A percentile compares a stretch with the other conserved stretches of the same genome.
Evolutionary conservation across 352 stramenopile genomes (phyloP).

Genomic region (Aphanomyces stellatus): DNA sequence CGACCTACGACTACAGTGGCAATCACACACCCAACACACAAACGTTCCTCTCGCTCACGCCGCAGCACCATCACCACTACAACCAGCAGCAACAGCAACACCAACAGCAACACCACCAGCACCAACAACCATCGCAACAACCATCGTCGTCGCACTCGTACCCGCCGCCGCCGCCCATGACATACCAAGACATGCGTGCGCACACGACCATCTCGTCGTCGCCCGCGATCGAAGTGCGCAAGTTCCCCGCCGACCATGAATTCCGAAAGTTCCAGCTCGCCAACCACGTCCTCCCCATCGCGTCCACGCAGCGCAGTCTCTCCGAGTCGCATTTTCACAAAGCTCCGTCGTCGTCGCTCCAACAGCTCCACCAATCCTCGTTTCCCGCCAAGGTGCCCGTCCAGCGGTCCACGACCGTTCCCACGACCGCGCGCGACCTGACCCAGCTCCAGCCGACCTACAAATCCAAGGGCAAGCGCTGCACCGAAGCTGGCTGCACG

Average conservation of each 20-base stretch:
- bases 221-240: constrained; percentile 1
- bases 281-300: neutral
- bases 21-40: neutral
- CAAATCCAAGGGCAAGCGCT: constrained; percentile 65
- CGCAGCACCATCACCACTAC: neutral
- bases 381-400: constrained; percentile 17
- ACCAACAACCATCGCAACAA: neutral
- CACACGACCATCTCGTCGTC: neutral
- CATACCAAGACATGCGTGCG: neutral
- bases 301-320: neutral
- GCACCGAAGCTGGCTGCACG: constrained; percentile 45
- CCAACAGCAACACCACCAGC: neutral
- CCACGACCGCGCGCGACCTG: neutral
- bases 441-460: neutral
- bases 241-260: neutral
- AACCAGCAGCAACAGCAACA: neutral
- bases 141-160: too few species aligned
- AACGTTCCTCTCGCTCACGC: neutral
- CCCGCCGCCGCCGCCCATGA: too few species aligned
- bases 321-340: neutral
- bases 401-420: constrained; percentile 7
- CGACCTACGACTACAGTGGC: neutral
- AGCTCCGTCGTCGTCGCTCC: too few species aligned
- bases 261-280: neutral
- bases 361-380: neutral